phyloP scores from a whole-genome alignment of 1,284 basidiomycete species.

The Ceratobasidium papillatum region DNA sequence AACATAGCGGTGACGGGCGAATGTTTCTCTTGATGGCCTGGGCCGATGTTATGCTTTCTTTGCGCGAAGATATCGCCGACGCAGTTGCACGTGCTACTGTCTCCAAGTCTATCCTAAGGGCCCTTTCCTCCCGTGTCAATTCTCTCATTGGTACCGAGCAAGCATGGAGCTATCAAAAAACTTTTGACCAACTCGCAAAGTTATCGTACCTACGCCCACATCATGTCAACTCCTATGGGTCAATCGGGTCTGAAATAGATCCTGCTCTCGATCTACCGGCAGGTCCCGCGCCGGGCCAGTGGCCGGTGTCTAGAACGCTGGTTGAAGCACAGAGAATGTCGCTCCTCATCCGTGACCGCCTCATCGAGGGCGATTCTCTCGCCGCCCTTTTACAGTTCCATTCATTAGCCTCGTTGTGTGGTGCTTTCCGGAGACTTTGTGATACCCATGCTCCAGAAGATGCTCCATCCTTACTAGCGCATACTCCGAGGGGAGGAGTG shows the following conservation, averaged over 20 bases:
- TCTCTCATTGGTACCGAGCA: conserved; percentile 7
- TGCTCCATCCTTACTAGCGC: conserved; percentile 23
- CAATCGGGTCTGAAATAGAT: conserved; percentile 30
- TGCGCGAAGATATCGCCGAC: conserved; percentile 38
- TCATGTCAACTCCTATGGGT: conserved; percentile 13
- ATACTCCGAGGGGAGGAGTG: conserved; percentile 2
- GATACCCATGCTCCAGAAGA: conserved; percentile 19
- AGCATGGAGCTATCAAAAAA: conserved; percentile 32
- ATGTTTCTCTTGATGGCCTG: conserved; percentile 30
- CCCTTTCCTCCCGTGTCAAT: conserved; percentile 17
- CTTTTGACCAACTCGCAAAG: conserved; percentile 30
- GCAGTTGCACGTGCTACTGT: background rate
- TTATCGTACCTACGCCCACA: conserved; percentile 31
- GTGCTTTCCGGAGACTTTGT: conserved; percentile 35
- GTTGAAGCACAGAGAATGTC: conserved; percentile 37
- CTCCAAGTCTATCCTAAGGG: conserved; percentile 1
- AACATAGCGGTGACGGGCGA: conserved; percentile 3
- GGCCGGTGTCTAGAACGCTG: conserved; percentile 33
- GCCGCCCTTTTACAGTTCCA: conserved; percentile 34
- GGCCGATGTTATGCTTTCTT: conserved; percentile 38
- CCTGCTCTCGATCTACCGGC: conserved; percentile 38
- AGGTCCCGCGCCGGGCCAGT: conserved; percentile 30
- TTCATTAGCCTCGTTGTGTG: conserved; percentile 37
- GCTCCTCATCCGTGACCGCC: conserved; percentile 33
- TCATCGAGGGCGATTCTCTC: conserved; percentile 30